Evolutionary conservation across 2,329 filamentous ascomycete species (phyloP).

Genomic region (Exophiala calicioides): DNA sequence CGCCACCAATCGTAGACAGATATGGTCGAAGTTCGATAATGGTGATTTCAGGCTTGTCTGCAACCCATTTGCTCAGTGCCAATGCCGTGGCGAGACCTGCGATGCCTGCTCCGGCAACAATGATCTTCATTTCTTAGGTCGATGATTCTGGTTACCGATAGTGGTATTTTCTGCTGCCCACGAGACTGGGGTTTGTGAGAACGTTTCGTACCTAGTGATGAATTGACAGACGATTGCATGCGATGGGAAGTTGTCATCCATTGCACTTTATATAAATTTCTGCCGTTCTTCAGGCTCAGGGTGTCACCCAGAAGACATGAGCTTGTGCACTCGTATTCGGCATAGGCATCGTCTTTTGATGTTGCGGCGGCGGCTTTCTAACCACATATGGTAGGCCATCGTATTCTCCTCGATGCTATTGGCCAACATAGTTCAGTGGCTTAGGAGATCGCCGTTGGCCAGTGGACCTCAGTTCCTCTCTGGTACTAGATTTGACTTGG

Average conservation of each 20-base stretch:
- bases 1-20: slow-evolving; percentile 45
- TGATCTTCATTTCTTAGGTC: slow-evolving; percentile 18
- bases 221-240: background rate
- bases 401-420: slow-evolving; percentile 12
- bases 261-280: too few relatives aligned
- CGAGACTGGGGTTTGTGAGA: too few relatives aligned
- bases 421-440: slow-evolving; percentile 1
- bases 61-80: slow-evolving; percentile 16
- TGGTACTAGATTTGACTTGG: background rate
- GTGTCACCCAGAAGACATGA: too few relatives aligned
- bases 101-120: slow-evolving; percentile 22
- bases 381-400: slow-evolving; percentile 4
- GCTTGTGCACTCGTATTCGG: slow-evolving; percentile 1
- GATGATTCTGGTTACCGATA: too few relatives aligned
- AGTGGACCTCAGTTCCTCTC: background rate
- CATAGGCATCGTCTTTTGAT: too few relatives aligned
- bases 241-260: too few relatives aligned
- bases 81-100: slow-evolving; percentile 18
- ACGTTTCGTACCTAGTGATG: too few relatives aligned
- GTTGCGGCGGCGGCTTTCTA: too few relatives aligned
- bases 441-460: too few relatives aligned
- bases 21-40: slow-evolving; percentile 36
- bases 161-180: too few relatives aligned
- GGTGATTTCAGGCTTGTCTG: slow-evolving; percentile 18
- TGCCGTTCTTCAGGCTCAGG: too few relatives aligned